phyloP scores from a whole-genome alignment of 805 yeast genomes.

The Maudiozyma serrabonitensis region DNA sequence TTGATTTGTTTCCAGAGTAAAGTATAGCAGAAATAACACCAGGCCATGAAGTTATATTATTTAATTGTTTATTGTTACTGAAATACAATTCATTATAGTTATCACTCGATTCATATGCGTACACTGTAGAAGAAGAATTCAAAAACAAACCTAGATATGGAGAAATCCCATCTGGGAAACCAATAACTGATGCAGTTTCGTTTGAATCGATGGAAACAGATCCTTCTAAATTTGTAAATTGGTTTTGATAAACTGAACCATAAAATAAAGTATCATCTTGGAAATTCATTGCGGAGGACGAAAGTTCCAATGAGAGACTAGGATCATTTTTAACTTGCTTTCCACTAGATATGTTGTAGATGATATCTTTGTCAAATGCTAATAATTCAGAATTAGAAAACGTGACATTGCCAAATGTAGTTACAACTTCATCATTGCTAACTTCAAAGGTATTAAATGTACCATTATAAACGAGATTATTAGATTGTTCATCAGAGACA shows the following conservation, averaged over 20 bases:
- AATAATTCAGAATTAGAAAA: conserved; percentile 13
- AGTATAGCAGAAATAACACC: conserved; percentile 17
- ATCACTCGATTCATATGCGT: conserved; percentile 46
- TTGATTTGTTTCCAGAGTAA: conserved; percentile 18
- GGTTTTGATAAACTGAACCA: conserved; percentile 21
- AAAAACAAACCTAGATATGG: conserved; percentile 32
- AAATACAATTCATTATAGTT: conserved; percentile 1
- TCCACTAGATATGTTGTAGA: conserved; percentile 24
- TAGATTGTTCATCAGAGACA: conserved; percentile 6
- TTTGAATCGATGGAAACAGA: conserved; percentile 10
- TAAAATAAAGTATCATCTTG: conserved; percentile 28
- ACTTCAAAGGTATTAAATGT: conserved; percentile 11
- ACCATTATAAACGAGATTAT: conserved; percentile 17
- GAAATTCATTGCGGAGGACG: conserved; percentile 19
- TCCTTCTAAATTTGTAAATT: conserved; percentile 15
- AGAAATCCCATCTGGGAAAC: background rate
- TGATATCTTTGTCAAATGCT: conserved; percentile 18
- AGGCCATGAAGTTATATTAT: conserved; percentile 12
- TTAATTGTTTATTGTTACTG: conserved; percentile 1
- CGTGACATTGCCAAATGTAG: conserved; percentile 15
- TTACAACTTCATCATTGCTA: conserved; percentile 1
- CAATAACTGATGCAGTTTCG: background rate
- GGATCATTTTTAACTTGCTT: conserved; percentile 16
- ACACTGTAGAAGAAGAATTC: conserved; percentile 40
- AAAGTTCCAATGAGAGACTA: conserved; percentile 15